These are phyloP conservation scores for Aphanocladium album DNA, from an alignment of 2,329 filamentous ascomycete species.

Conservation along the genomic window DNA sequence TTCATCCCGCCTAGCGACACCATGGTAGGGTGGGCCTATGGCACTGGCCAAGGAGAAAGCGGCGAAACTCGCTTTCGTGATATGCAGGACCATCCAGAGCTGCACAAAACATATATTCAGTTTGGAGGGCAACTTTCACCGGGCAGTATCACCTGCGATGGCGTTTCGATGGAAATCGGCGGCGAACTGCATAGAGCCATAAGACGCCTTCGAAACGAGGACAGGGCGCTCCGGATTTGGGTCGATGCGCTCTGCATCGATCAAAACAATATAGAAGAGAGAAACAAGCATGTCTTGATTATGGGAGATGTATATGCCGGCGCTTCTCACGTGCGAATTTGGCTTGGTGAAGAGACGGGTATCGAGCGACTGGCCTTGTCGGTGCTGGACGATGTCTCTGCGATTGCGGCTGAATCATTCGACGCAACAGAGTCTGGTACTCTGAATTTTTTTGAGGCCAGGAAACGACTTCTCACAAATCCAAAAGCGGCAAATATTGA, in stretches of 20 bases:
- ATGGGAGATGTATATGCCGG: slow-evolving; percentile 14
- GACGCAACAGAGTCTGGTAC: background rate
- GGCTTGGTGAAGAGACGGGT: slow-evolving; percentile 14
- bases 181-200: slow-evolving; percentile 14
- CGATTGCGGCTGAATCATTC: background rate
- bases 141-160: slow-evolving; percentile 7
- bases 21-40: background rate
- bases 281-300: slow-evolving; percentile 15
- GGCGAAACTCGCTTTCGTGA: background rate
- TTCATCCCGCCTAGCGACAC: background rate
- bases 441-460: background rate
- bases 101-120: background rate
- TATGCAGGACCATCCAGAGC: background rate
- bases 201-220: background rate
- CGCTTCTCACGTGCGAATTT: slow-evolving; percentile 10
- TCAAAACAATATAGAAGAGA: slow-evolving; percentile 12
- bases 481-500: background rate
- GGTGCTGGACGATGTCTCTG: background rate
- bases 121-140: background rate
- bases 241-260: slow-evolving; percentile 17
- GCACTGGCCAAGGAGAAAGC: background rate
- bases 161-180: slow-evolving; percentile 3
- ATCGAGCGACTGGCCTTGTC: slow-evolving; percentile 2
- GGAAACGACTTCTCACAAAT: background rate
- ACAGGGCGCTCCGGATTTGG: slow-evolving; percentile 4